These are phyloP conservation scores for Sporisorium exsertum DNA, from an alignment of 1,284 basidiomycete species.

Conservation along the genomic window DNA sequence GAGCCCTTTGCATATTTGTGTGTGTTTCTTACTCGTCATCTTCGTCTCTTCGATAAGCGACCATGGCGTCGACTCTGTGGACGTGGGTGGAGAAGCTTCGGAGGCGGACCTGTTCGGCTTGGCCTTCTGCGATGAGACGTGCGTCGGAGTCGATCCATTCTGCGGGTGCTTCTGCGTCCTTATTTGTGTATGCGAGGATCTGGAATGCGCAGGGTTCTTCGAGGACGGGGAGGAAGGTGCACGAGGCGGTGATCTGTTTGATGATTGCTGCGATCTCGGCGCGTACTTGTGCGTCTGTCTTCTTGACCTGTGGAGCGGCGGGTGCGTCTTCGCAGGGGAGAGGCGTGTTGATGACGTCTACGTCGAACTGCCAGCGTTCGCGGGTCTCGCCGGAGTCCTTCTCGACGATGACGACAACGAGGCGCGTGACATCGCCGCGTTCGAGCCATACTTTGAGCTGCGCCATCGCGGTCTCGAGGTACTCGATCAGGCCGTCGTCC, in stretches of 20 bases:
- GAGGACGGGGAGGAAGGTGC: slow-evolving; percentile 93
- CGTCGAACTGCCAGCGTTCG: slow-evolving; percentile 98
- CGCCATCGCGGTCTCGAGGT: slow-evolving; percentile 88
- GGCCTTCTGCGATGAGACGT: slow-evolving; percentile 90
- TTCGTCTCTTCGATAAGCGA: slow-evolving; percentile 70
- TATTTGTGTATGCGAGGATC: slow-evolving; percentile 85
- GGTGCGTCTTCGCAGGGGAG: slow-evolving; percentile 4
- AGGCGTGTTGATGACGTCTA: slow-evolving; percentile 76
- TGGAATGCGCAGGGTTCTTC: slow-evolving; percentile 93
- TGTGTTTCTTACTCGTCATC: slow-evolving; percentile 56
- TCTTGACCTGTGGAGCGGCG: slow-evolving; percentile 57
- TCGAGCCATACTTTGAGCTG: slow-evolving; percentile 85
- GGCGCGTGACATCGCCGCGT: slow-evolving; percentile 86
- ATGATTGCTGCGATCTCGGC: slow-evolving; percentile 97
- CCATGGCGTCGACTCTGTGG: slow-evolving; percentile 70
- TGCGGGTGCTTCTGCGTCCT: slow-evolving; percentile 81
- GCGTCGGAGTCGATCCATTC: slow-evolving; percentile 96
- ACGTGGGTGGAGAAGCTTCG: slow-evolving; percentile 70
- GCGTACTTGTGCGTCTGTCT: slow-evolving; percentile 89
- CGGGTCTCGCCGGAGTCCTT: slow-evolving; percentile 90
- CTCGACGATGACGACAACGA: slow-evolving; percentile 94
- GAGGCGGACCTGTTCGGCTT: slow-evolving; percentile 90
- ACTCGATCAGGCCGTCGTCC: slow-evolving; percentile 90
- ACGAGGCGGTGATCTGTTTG: slow-evolving; percentile 96
- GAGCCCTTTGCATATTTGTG: not conserved